Base-by-base conservation (phyloP, 2,329 filamentous ascomycete species). In the Fusarium foetens region DNA sequence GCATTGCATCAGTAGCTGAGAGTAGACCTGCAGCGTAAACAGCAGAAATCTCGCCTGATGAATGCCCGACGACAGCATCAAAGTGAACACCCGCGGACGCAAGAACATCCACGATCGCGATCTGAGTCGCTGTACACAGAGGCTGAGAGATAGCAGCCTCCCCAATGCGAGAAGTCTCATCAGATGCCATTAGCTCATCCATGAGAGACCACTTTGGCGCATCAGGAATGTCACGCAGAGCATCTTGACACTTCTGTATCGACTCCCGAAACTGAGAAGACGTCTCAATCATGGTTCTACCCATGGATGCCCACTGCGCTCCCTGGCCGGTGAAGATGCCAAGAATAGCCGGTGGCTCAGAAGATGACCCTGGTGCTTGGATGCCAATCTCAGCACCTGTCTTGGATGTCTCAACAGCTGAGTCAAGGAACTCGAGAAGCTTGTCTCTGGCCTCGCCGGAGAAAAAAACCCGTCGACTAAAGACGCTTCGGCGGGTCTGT, bases 21-120 rank as follows among this genome's bases (percentile, higher is more conserved):
- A 65, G 58, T 0, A 53, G 23, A 2, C 63, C 58, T 3, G 63
- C 58, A 3, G 58, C 27, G 11, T 63, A 65, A 4, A 49, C 58
- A n/a, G 63, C 63, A 16, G 36, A 59, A 3, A 66, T 66, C 38
- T 66, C 63, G 10, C 63, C 63, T 3, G 63, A 66, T 2, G 63
- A 66, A 38, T 66, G 63, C 2, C 63, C 49, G 2, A 63, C 58
- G 5, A 51, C 63, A 6, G 63, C 59, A 2, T 25, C 33, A 3
- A 66, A 66, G 29, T 41, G 21, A 14, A 57, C 33, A 4, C 58
- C 58, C 4, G 58, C 36, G 2, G 36, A 23, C 4, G 39, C 27
- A 1, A 66, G n/a, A 6, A 66, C 11, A 19, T 66, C 63, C 7
- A 66, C 49, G 6, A 57, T 33, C 0, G 45, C 38, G 1, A 66